Conservation (phyloP, 2,329 filamentous ascomycete genomes). For the Parafenestella ontariensis region DNA sequence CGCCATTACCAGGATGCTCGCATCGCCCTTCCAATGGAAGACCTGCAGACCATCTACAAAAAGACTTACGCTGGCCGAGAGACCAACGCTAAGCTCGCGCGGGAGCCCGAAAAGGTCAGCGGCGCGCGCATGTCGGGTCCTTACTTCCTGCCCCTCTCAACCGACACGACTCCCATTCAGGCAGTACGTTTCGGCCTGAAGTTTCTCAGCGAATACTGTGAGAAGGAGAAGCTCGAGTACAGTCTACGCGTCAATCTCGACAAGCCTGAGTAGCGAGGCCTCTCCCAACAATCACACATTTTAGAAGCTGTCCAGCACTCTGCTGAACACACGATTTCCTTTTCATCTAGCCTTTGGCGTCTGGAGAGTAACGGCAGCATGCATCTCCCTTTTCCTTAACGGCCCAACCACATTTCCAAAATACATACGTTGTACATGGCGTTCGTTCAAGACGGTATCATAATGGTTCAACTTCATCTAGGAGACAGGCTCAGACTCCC, state of each 20-base stretch:
- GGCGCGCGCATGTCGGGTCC: conserved; percentile 44
- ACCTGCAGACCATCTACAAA: conserved; percentile 47
- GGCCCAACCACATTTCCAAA: too few species aligned
- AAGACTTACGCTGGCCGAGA: conserved; percentile 47
- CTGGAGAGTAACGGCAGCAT: too few species aligned
- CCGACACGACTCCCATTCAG: conserved; percentile 52
- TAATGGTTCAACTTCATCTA: too few species aligned
- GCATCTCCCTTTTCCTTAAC: too few species aligned
- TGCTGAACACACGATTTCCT: background rate
- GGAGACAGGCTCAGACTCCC: too few species aligned
- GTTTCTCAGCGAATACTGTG: conserved; percentile 54
- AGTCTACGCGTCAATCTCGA: conserved; percentile 36
- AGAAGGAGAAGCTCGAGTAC: conserved; percentile 39
- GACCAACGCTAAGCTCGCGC: conserved; percentile 21
- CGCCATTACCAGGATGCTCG: conserved; percentile 39
- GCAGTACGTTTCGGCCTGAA: conserved; percentile 53
- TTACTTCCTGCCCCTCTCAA: conserved; percentile 51
- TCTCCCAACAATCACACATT: background rate
- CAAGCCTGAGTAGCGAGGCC: conserved; percentile 16
- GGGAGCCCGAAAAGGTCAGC: conserved; percentile 43
- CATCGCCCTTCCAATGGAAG: conserved; percentile 41
- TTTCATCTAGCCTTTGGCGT: background rate
- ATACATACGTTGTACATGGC: too few species aligned
- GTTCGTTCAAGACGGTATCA: too few species aligned
- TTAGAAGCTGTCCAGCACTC: too few species aligned